These are phyloP conservation scores for Eurotiales sp. DNA, from an alignment of 2,329 filamentous ascomycete species.

Conservation along the genomic window DNA sequence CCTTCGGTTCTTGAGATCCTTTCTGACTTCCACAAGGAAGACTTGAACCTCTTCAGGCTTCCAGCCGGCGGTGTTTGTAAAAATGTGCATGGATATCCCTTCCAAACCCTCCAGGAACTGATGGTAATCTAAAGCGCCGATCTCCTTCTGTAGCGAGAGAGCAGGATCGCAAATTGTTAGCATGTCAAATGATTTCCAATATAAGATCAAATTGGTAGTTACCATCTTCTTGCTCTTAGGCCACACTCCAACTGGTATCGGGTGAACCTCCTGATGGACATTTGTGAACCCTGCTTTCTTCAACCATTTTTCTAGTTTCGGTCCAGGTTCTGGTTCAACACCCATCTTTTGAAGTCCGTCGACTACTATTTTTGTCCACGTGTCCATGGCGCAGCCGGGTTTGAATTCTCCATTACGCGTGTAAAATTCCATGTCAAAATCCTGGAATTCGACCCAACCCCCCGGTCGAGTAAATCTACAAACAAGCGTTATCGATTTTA, in stretches of 20 bases:
- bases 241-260: conserved; percentile 16
- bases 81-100: conserved; percentile 11
- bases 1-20: conserved; percentile 12
- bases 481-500: too few species aligned
- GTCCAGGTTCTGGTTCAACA: conserved; percentile 14
- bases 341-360: conserved; percentile 5
- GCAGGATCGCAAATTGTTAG: neutral
- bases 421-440: conserved; percentile 14
- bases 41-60: conserved; percentile 12
- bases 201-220: neutral
- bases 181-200: neutral
- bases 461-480: conserved; percentile 18
- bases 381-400: neutral
- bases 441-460: conserved; percentile 21
- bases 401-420: conserved; percentile 1
- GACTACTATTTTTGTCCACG: conserved; percentile 4
- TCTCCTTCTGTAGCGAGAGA: conserved; percentile 22
- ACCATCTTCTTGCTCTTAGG: conserved; percentile 14
- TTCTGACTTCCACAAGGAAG: conserved; percentile 5
- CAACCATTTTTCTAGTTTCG: conserved; percentile 14
- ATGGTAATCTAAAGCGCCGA: conserved; percentile 21
- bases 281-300: conserved; percentile 15
- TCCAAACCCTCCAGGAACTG: conserved; percentile 11
- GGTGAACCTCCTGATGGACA: conserved; percentile 11
- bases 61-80: conserved; percentile 9